Base-by-base conservation (phyloP, 192 early-diverging fungal genomes). In the Coemansia aciculifera region DNA sequence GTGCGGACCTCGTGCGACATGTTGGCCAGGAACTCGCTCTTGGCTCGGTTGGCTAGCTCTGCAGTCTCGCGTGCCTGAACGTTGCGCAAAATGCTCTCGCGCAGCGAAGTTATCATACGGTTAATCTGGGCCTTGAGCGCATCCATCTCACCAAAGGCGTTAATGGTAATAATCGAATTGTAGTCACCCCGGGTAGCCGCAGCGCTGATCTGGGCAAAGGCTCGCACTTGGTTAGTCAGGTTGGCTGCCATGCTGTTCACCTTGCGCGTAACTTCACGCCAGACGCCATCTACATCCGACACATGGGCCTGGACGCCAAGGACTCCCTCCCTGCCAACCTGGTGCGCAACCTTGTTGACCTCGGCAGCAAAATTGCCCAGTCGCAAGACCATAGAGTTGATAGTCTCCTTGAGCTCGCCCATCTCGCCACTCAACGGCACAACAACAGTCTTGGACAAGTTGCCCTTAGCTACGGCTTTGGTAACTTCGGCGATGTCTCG, bases 1-100 rank as follows among this genome's bases (percentile, higher is more conserved):
- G 92, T 94, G 34, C 93, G 88, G 76, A 86, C 90, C 73, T 94
- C 90, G 70, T 94, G 92, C 29, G 86, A 88, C 88, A 92, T 91
- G 57, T 89, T 92, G 3, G 92, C 90, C 60, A 94, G 78, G 72
- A 94, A 92, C 73, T 85, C 76, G 59, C 72, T 77, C 78, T 92
- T 93, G 61, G 90, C 90, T 31, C 93, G 83, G 68, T 93, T 94
- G 5, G 93, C 93, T 43, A 90, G 66, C 81, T 93, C 91, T 19
- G 93, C 93, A 17, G 89, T 85, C 59, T 93, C 91, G 71, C 91
- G 87, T 13, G 93, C 91, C 49, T 86, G 85, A 13, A 88, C 86
- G 74, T 94, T 90, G 84, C 90, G 89, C 71, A 89, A 84, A 51
- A 94, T 89, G 70, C 87, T 89, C 42, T 89, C 89, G 17, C 91